Percentiles rank a stretch among this genome's conserved stretches.
These are phyloP conservation scores for Lenzites betulinus DNA, from an alignment of 768 basidiomycete species.

Conservation along the genomic window DNA sequence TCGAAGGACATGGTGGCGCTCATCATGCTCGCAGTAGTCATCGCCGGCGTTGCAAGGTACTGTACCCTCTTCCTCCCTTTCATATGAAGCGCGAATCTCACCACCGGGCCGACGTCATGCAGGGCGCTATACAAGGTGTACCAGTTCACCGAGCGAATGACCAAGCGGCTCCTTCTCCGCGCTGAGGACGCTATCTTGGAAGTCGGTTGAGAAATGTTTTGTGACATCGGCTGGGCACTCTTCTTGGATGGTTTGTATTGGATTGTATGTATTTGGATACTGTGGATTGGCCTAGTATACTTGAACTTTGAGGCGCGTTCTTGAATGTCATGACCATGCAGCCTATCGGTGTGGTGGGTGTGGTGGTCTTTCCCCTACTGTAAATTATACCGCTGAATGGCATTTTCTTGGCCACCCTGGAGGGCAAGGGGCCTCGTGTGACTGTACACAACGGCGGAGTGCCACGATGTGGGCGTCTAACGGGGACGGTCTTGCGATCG, in stretches of 20 bases:
- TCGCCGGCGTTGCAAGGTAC: conserved; percentile 65
- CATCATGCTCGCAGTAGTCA: conserved; percentile 59
- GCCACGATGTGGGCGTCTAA: background rate
- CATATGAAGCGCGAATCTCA: background rate
- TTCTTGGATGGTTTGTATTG: background rate
- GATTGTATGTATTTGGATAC: background rate
- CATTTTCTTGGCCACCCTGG: too few species aligned
- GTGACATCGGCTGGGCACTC: too few species aligned
- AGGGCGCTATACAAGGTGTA: conserved; percentile 78
- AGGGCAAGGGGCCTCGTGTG: too few species aligned
- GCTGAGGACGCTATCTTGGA: conserved; percentile 84
- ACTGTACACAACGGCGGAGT: too few species aligned
- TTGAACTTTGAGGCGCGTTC: too few species aligned
- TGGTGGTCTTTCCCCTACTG: too few species aligned
- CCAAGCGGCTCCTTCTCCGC: conserved; percentile 62
- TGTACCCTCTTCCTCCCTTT: conserved; percentile 18
- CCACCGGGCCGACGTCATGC: background rate
- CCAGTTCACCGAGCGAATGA: conserved; percentile 55
- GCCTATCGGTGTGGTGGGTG: too few species aligned
- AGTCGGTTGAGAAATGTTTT: conserved; percentile 38
- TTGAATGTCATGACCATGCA: too few species aligned
- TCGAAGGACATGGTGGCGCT: conserved; percentile 67
- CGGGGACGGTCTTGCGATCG: background rate
- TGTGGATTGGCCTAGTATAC: too few species aligned
- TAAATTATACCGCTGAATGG: too few species aligned